These are phyloP conservation scores for Immersiporthe knoxdaviesiana DNA, from an alignment of 2,329 filamentous ascomycete genomes.

Conservation along the genomic window DNA sequence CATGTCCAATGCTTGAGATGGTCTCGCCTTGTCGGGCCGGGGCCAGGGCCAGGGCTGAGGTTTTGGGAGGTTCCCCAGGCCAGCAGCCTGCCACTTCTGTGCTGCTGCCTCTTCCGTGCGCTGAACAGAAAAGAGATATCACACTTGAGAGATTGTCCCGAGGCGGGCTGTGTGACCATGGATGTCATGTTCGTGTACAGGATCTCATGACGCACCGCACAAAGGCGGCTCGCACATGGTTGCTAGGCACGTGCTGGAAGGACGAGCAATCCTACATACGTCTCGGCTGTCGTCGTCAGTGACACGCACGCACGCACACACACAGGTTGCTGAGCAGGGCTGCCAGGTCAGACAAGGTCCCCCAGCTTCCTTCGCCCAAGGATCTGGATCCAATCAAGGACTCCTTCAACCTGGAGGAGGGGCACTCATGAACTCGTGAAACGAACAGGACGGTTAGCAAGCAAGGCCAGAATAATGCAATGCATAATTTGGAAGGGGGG, in stretches of 20 bases:
- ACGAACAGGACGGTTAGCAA: not conserved
- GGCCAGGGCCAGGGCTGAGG: not conserved
- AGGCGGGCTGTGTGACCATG: not conserved
- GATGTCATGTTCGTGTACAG: no score
- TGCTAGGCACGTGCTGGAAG: not conserved
- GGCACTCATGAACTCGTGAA: not conserved
- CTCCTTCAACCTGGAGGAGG: not conserved
- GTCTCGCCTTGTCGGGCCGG: not conserved
- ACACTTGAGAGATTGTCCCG: not conserved
- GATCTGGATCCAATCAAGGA: not conserved
- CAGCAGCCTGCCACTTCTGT: not conserved
- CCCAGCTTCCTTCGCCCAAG: not conserved
- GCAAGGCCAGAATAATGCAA: not conserved
- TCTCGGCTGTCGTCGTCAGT: not conserved
- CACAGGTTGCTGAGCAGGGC: not conserved
- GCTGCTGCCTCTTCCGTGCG: not conserved
- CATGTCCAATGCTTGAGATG: not conserved
- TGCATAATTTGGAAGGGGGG: not conserved
- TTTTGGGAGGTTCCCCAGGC: not conserved
- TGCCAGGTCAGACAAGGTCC: not conserved
- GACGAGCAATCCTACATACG: not conserved
- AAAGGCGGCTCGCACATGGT: not conserved
- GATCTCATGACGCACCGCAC: not conserved
- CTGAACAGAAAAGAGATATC: not conserved
- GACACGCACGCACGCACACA: no score